Evolutionary conservation across 2,329 filamentous ascomycete species (phyloP), one percentile per base, ranked within the genome.

Genomic region (Macroventuria anomochaeta): DNA sequence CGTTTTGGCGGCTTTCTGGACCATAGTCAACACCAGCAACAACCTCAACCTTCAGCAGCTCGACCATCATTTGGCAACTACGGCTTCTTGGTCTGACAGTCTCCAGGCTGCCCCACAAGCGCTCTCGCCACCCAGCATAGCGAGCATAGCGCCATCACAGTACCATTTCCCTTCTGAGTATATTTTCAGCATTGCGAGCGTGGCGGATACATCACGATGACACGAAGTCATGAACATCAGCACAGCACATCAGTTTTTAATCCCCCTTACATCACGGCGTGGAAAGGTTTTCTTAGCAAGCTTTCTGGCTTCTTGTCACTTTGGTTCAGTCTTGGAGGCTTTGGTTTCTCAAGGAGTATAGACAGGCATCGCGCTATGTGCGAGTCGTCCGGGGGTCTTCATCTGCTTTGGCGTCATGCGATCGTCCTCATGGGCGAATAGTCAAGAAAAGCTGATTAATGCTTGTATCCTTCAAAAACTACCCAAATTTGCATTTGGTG

Each of bases 151-250:
- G 33, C 34, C 46, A 39, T 46, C 52, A 48, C 51, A 50, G 37
- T 42, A 54, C 42, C 41, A 54, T 53, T 60, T 63, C 55, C 55
- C 47, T 60, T 67, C 62, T 46, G 41, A 50, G 47, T 71, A 62
- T 68, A 65, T 67, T 63, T 71, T 65, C 64, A 73, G 63, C 65
- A 69, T 73, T 61, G 59, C 59, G 53, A 67, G 69, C 61, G 67
- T 59, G 61, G 56, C 56, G 59, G 59, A 54, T 37, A 49, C 44
- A 58, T 69, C 63, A 73, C 70, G 70, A 72, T 54, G 70, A 64
- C 57, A 74, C 59, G 71, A 74, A 63, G 68, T 71, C 65, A 73
- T 64, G 70, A 73, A 65, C 54, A 64, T 61, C 53, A 57, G 57
- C 58, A 58, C 55, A 55, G 52, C 55, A 60, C 51, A 49, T 31